Evolutionary conservation across 768 basidiomycete genomes (phyloP).

Genomic region (Strobilomyces dryophilus): DNA sequence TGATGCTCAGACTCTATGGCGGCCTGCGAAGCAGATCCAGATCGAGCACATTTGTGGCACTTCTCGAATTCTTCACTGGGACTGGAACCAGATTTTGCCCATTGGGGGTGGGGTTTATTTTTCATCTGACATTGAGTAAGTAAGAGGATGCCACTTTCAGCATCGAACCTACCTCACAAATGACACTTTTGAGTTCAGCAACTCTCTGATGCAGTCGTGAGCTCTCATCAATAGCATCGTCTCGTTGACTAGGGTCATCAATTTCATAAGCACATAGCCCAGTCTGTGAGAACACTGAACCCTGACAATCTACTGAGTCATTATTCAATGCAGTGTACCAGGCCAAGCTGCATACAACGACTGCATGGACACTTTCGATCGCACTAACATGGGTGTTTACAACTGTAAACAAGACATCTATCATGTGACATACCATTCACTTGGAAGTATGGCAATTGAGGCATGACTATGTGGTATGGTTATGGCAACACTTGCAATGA

Average conservation of each 20-base stretch:
- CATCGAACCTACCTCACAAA: conserved; percentile 56
- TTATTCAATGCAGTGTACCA: conserved; percentile 32
- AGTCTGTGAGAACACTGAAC: conserved; percentile 41
- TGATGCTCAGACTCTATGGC: conserved; percentile 2
- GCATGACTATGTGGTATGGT: conserved; percentile 71
- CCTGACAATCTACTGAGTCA: conserved; percentile 19
- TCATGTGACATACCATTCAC: conserved; percentile 49
- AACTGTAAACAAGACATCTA: neutral
- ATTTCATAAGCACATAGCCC: conserved; percentile 83
- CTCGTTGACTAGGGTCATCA: conserved; percentile 64
- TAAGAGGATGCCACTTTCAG: neutral
- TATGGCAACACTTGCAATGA: conserved; percentile 60
- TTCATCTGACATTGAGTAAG: conserved; percentile 44
- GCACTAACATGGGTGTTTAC: conserved; percentile 29
- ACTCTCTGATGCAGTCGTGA: conserved; percentile 67
- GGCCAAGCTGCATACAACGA: conserved; percentile 39
- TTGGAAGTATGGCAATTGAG: conserved; percentile 72
- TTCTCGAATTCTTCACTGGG: conserved; percentile 26
- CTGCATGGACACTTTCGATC: conserved; percentile 47
- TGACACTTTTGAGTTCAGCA: conserved; percentile 79
- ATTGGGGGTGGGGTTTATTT: conserved; percentile 68
- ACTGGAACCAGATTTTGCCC: conserved; percentile 35
- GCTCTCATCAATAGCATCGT: conserved; percentile 52
- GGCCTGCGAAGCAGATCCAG: conserved; percentile 14
- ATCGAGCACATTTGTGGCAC: conserved; percentile 20